Evolutionary conservation across 306 rosid genomes (phyloP).

Genomic region (Prinsepia uniflora): DNA sequence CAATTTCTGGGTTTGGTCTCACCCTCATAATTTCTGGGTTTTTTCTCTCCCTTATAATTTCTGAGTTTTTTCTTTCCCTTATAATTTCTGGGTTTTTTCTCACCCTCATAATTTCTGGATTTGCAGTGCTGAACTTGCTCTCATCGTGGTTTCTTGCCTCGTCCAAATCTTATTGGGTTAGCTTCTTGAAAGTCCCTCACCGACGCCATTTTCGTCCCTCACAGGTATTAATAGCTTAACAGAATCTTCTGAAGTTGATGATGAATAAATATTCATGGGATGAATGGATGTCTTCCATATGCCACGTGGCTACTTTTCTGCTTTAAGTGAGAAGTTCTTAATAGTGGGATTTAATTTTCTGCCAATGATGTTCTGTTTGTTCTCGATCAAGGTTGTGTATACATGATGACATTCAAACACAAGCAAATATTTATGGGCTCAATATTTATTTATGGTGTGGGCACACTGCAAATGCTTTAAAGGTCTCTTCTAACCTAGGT

Average conservation of each 20-base stretch:
- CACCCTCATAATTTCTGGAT: too few relatives aligned
- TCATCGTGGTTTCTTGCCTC: too few relatives aligned
- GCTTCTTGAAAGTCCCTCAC: too few relatives aligned
- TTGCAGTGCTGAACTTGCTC: too few relatives aligned
- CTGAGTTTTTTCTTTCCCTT: too few relatives aligned
- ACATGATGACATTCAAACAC: background rate
- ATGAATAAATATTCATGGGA: background rate
- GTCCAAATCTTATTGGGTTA: too few relatives aligned
- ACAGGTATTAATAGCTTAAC: background rate
- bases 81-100: too few relatives aligned
- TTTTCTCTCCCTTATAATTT: too few relatives aligned
- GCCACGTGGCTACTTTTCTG: background rate
- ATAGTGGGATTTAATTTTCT: background rate
- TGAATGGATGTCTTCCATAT: background rate
- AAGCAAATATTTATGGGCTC: slow-evolving; percentile 1
- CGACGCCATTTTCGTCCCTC: too few relatives aligned
- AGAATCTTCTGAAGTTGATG: background rate
- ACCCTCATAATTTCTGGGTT: too few relatives aligned
- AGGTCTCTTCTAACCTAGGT: background rate
- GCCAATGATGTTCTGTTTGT: background rate
- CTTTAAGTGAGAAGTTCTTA: background rate
- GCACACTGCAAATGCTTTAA: background rate
- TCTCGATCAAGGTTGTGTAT: background rate
- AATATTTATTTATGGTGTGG: background rate
- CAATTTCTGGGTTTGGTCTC: too few relatives aligned